Conservation (phyloP, 495 filamentous ascomycete species). For the Bacidia rubella region DNA sequence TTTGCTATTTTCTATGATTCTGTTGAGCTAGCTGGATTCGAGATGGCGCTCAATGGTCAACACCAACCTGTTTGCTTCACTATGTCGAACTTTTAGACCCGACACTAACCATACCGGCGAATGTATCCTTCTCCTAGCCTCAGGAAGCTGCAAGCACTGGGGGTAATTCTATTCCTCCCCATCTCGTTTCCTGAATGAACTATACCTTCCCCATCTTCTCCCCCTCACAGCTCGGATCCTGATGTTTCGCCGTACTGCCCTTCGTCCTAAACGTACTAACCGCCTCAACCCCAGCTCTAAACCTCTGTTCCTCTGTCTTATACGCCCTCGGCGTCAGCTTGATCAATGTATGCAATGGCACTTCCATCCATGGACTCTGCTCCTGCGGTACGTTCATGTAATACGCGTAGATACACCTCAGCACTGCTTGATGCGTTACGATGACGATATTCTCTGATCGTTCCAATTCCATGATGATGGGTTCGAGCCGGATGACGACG, state of each 20-base stretch:
- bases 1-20: too few species aligned
- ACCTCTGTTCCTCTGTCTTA: slow-evolving; percentile 71
- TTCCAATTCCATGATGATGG: slow-evolving; percentile 99
- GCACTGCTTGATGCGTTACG: slow-evolving; percentile 91
- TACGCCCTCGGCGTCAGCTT: slow-evolving; percentile 94
- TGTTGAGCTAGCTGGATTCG: too few species aligned
- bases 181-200: too few species aligned
- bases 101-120: too few species aligned
- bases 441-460: slow-evolving; percentile 93
- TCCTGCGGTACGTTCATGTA: slow-evolving; percentile 95
- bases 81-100: too few species aligned
- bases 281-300: slow-evolving; percentile 80
- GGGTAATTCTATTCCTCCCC: too few species aligned
- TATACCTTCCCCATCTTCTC: neutral
- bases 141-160: too few species aligned
- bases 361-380: slow-evolving; percentile 91
- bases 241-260: slow-evolving; percentile 71
- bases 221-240: slow-evolving; percentile 14
- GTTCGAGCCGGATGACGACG: slow-evolving; percentile 92
- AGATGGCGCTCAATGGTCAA: too few species aligned
- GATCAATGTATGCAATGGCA: slow-evolving; percentile 87
- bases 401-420: slow-evolving; percentile 95
- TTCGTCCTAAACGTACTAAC: slow-evolving; percentile 92
- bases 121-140: too few species aligned
- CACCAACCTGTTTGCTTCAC: too few species aligned